phyloP scores from a whole-genome alignment of 371 early-diverging fungal species.

The Mucor ambiguus region DNA sequence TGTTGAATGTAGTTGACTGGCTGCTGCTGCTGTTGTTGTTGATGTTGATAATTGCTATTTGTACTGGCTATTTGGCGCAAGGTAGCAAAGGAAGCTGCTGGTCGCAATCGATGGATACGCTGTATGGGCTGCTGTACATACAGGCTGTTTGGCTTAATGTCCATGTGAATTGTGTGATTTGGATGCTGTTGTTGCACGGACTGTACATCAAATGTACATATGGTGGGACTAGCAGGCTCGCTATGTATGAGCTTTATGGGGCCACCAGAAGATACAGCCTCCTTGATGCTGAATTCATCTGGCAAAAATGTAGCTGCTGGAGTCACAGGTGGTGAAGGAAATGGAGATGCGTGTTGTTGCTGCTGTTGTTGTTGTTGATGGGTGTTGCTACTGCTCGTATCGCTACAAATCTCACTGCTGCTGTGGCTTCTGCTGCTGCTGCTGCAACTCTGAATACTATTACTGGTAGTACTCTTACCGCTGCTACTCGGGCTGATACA shows the following conservation, averaged over 20 bases:
- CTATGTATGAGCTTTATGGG: neutral
- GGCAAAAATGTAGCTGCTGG: neutral
- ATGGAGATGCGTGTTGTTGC: neutral
- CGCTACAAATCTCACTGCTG: neutral
- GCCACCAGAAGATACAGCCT: conserved; percentile 2
- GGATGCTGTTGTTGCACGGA: conserved; percentile 9
- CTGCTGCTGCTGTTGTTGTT: conserved; percentile 11
- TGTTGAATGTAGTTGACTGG: conserved; percentile 6
- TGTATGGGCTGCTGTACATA: conserved; percentile 14
- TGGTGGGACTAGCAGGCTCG: conserved; percentile 14
- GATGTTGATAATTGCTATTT: conserved; percentile 12
- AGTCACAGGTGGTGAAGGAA: conserved; percentile 12
- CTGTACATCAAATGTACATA: conserved; percentile 21
- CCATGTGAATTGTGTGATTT: conserved; percentile 5
- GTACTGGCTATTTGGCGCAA: conserved; percentile 15
- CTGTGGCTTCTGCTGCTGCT: neutral
- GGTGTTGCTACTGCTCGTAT: neutral
- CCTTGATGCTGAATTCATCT: neutral
- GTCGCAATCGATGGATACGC: conserved; percentile 22
- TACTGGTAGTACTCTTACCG: neutral
- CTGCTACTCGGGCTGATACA: neutral
- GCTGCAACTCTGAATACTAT: neutral
- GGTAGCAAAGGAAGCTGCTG: conserved; percentile 33
- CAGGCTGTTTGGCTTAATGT: neutral
- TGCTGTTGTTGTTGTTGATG: too few species aligned